Conservation (phyloP, 2,329 filamentous ascomycete species). For the Neonectria ditissima region DNA sequence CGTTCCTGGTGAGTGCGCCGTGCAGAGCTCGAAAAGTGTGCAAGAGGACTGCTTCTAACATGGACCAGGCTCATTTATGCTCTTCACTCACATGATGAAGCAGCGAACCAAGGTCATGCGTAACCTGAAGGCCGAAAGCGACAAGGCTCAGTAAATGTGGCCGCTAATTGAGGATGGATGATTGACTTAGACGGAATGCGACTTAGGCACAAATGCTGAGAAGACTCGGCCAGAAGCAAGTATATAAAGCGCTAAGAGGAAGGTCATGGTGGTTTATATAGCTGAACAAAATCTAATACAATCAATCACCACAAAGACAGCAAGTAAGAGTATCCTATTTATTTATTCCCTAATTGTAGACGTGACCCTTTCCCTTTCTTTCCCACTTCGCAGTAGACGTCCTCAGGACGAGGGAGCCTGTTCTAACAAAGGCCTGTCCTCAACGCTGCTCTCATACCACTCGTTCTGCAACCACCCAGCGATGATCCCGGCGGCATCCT, state of each 20-base stretch:
- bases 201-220: neutral
- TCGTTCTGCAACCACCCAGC: constrained; percentile 72
- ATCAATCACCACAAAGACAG: constrained; percentile 16
- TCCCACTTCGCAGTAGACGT: neutral
- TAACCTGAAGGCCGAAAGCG: constrained; percentile 63
- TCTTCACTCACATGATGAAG: constrained; percentile 95
- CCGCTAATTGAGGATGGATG: neutral
- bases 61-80: constrained; percentile 74
- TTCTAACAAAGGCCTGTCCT: constrained; percentile 46
- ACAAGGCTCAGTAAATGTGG: constrained; percentile 51
- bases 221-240: neutral
- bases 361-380: neutral
- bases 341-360: neutral
- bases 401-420: constrained; percentile 24
- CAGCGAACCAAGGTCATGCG: constrained; percentile 86
- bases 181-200: neutral
- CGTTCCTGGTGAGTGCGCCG: constrained; percentile 75
- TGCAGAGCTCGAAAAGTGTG: neutral
- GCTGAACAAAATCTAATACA: constrained; percentile 11
- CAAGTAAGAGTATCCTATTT: neutral
- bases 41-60: constrained; percentile 11
- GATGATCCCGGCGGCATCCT: constrained; percentile 74
- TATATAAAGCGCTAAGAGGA: neutral
- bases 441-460: constrained; percentile 72
- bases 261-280: neutral